Base-by-base conservation (phyloP, 2,329 filamentous ascomycete genomes). In the Aspergillus fischeri region DNA sequence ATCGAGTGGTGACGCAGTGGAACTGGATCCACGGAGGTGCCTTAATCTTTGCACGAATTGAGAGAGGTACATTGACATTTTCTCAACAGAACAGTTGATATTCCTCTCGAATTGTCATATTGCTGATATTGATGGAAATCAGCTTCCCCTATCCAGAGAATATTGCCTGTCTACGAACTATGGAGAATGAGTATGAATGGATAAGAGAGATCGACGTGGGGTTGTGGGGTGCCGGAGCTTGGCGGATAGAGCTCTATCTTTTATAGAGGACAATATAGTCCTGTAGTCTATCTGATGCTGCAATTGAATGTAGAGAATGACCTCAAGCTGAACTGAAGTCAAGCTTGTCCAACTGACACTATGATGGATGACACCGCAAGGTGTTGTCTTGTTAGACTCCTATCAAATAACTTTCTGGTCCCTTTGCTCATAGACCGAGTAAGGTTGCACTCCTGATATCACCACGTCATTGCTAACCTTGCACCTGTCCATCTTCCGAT, bases 391-490 rank as follows among this genome's bases (percentile, higher is more conserved):
- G 28, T 28, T 29, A 11, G 28, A 29, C 4, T 3, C 3, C 10
- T 35, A 17, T 38, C 14, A 7, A 17, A 17, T 38, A 17, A 2
- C 32, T 17, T 38, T 38, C 6, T 38, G 14, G 24, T 27, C 28
- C 47, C 24, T 28, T 17, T 32, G 11, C 14, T 17, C 52, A 21
- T 24, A 20, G 48, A 44, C 48, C 41, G 8, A 41, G n/a, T 47
- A 54, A 44, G 29, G 55, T 62, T 57, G 54, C 60, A 49, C 48
- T 54, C 35, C 51, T 50, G 54, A 49, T 41, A 60, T 35, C 52
- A 45, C 56, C 54, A 62, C 60, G 60, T 62, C 60, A 62, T 62
- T 51, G 48, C 50, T 42, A 50, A 53, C 48, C 28, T 32, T 50
- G 47, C 48, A 45, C 27, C 45, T 49, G 28, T 35, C 49, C 45